Evolutionary conservation across 306 rosid genomes (phyloP).

Genomic region (Castanea sativa): DNA sequence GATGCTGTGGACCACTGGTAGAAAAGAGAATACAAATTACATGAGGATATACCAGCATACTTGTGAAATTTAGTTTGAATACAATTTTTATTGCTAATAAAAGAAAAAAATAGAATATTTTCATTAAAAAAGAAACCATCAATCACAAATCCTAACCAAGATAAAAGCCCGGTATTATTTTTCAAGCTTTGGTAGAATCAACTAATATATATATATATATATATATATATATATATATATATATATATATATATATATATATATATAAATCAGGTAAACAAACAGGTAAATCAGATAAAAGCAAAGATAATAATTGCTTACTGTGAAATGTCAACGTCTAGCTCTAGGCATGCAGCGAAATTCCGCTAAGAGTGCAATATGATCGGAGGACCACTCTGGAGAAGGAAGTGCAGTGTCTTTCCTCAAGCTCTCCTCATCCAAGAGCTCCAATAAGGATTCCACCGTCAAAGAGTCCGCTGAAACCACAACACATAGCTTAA

Average conservation of each 20-base stretch:
- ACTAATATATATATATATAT: neutral
- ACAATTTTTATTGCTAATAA: neutral
- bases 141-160: neutral
- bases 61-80: neutral
- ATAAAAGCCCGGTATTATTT: neutral
- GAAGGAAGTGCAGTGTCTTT: constrained; percentile 99
- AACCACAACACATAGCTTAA: constrained; percentile 21
- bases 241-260: too few relatives aligned
- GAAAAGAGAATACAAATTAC: neutral
- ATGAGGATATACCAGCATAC: neutral
- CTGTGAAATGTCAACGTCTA: constrained; percentile 68
- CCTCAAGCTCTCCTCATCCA: constrained; percentile 96
- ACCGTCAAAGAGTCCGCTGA: constrained; percentile 95
- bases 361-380: constrained; percentile 90
- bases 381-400: constrained; percentile 99
- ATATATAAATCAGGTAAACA: neutral
- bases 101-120: neutral
- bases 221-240: too few relatives aligned
- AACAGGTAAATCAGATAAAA: neutral
- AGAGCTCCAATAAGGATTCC: constrained; percentile 87
- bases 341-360: constrained; percentile 85
- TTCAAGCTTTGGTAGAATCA: neutral
- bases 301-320: constrained; percentile 9
- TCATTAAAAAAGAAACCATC: neutral
- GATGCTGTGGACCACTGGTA: neutral